Evolutionary conservation across 1,284 basidiomycete genomes (phyloP).

Genomic region (Trichosporon asahii): DNA sequence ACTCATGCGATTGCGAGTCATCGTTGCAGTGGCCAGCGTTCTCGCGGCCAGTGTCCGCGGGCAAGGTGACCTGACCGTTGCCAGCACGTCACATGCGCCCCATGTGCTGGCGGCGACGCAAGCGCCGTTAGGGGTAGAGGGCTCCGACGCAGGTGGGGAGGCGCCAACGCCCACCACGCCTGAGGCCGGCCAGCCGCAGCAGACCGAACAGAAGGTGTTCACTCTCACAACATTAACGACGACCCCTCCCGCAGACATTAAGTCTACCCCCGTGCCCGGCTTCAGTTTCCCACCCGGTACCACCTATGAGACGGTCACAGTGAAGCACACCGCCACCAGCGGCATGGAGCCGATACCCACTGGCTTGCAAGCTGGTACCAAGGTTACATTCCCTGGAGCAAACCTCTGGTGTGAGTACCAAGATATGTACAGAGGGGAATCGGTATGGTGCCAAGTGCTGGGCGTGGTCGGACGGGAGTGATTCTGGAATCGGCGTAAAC

Average conservation of each 20-base stretch:
- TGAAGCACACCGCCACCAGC: background rate
- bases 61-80: background rate
- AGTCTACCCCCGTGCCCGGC: background rate
- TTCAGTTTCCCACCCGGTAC: slow-evolving; percentile 2
- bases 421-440: background rate
- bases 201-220: slow-evolving; percentile 3
- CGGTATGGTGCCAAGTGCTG: background rate
- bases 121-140: slow-evolving; percentile 4
- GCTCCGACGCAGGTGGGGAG: slow-evolving; percentile 3
- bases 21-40: background rate
- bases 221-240: slow-evolving; percentile 1
- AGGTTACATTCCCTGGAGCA: background rate
- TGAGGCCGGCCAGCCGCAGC: background rate
- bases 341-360: slow-evolving; percentile 2
- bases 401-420: background rate
- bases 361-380: background rate
- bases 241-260: slow-evolving; percentile 4
- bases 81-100: background rate
- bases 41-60: background rate
- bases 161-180: background rate
- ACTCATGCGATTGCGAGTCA: background rate
- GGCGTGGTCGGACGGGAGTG: background rate
- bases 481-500: background rate
- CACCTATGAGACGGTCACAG: background rate
- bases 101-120: background rate